Percentiles rank a stretch among this genome's conserved stretches.
Evolutionary conservation across 768 basidiomycete species (phyloP).

Genomic region (Dioszegia aurantiaca): DNA sequence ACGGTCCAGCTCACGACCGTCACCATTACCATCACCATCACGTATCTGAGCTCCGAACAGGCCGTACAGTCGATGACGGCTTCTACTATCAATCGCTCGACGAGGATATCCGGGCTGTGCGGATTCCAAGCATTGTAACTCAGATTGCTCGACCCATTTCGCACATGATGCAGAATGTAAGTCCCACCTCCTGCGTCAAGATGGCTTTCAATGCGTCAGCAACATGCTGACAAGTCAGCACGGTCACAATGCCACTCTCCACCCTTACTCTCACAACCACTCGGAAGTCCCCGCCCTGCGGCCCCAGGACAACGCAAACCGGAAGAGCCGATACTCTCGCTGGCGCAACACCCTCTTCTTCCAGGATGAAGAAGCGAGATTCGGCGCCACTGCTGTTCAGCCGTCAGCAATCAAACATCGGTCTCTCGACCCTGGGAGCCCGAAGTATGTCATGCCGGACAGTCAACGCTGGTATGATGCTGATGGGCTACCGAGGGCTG

Average conservation of each 20-base stretch:
- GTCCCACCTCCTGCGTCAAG: not conserved
- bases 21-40: not conserved
- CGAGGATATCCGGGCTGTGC: constrained; percentile 7
- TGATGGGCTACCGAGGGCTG: not conserved
- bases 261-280: not conserved
- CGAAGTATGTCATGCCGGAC: constrained; percentile 7
- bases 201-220: no score
- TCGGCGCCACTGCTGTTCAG: not conserved
- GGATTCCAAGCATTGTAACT: constrained; percentile 9
- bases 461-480: constrained; percentile 11
- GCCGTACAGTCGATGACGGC: no score
- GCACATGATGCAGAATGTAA: constrained; percentile 6
- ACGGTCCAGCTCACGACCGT: no score
- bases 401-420: not conserved
- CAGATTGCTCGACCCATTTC: constrained; percentile 10
- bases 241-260: not conserved
- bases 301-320: not conserved
- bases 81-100: not conserved
- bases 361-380: not conserved
- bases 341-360: constrained; percentile 1
- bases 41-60: not conserved
- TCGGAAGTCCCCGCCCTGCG: not conserved
- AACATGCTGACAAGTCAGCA: not conserved
- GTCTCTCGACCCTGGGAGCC: constrained; percentile 14
- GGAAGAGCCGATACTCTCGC: constrained; percentile 1